These are phyloP conservation scores for Epichloe aotearoae DNA, from an alignment of 2,329 filamentous ascomycete species.

Conservation along the genomic window DNA sequence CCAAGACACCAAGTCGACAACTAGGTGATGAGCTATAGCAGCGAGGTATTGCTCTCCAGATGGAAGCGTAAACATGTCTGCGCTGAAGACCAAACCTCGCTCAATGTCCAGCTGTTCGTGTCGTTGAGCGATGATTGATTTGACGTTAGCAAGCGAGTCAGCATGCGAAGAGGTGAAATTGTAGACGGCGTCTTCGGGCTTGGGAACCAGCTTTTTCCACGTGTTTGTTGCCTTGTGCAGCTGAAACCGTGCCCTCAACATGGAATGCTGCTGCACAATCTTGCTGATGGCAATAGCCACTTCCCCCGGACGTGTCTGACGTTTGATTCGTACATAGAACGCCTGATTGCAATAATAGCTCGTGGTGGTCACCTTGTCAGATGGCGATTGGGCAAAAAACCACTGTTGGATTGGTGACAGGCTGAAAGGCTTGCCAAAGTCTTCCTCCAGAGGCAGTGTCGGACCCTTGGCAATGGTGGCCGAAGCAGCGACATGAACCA, in stretches of 20 bases:
- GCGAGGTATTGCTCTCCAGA: slow-evolving; percentile 14
- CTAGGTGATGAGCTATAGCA: slow-evolving; percentile 23
- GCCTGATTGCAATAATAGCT: slow-evolving; percentile 3
- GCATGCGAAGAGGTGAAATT: not conserved
- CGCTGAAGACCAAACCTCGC: slow-evolving; percentile 13
- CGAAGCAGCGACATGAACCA: not conserved
- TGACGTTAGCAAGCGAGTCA: not conserved
- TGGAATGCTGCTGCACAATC: slow-evolving; percentile 6
- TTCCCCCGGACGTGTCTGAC: not conserved
- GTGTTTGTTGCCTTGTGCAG: not conserved
- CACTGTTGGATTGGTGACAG: slow-evolving; percentile 6
- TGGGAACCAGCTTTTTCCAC: slow-evolving; percentile 1
- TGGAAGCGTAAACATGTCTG: not conserved
- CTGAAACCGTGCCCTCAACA: slow-evolving; percentile 5
- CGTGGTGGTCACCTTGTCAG: not conserved
- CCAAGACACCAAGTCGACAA: slow-evolving; percentile 33
- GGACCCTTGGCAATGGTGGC: not conserved
- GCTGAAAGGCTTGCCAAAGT: not conserved
- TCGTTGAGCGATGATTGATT: not conserved
- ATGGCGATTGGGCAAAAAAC: slow-evolving; percentile 4
- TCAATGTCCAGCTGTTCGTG: slow-evolving; percentile 3
- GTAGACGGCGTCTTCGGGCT: not conserved
- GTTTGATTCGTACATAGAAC: slow-evolving; percentile 2
- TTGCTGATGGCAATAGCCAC: not conserved
- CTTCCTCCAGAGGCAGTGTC: not conserved